A percentile compares a stretch with the other conserved stretches of the same genome.
Conservation (phyloP, 768 basidiomycete genomes). For the Suillus variegatus region DNA sequence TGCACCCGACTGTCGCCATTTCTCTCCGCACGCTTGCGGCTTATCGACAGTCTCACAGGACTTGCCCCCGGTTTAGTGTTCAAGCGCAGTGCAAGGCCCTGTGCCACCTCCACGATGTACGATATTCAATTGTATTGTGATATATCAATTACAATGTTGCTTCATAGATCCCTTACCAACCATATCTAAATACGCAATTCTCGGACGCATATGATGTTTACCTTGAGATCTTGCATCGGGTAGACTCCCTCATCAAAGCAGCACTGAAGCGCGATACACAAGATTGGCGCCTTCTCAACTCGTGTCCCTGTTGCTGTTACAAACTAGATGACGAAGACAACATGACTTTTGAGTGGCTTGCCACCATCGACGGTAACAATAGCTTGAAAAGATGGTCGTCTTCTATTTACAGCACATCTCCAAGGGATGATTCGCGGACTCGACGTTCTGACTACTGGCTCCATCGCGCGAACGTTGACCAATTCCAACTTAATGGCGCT, state of each 20-base stretch:
- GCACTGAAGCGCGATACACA: constrained; percentile 8
- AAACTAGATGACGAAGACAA: background rate
- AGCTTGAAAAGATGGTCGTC: constrained; percentile 3
- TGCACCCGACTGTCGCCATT: constrained; percentile 12
- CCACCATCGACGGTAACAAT: constrained; percentile 5
- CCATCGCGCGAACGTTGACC: background rate
- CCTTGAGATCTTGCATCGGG: constrained; percentile 10
- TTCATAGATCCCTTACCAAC: background rate
- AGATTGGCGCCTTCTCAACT: background rate
- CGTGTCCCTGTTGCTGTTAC: constrained; percentile 14
- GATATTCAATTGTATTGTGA: background rate
- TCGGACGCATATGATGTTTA: constrained; percentile 13
- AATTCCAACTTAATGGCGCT: background rate
- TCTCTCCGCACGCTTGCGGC: constrained; percentile 15
- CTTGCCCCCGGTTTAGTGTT: constrained; percentile 11
- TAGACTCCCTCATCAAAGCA: constrained; percentile 8
- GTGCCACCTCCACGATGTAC: constrained; percentile 11
- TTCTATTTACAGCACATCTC: background rate
- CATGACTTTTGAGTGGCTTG: background rate
- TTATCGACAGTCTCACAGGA: constrained; percentile 8
- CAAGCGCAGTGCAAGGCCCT: constrained; percentile 9
- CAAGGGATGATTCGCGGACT: background rate
- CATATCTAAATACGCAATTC: constrained; percentile 1
- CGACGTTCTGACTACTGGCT: background rate
- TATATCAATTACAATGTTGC: background rate